Conservation (phyloP, 2,329 filamentous ascomycete species). For the Verruconis gallopava region DNA sequence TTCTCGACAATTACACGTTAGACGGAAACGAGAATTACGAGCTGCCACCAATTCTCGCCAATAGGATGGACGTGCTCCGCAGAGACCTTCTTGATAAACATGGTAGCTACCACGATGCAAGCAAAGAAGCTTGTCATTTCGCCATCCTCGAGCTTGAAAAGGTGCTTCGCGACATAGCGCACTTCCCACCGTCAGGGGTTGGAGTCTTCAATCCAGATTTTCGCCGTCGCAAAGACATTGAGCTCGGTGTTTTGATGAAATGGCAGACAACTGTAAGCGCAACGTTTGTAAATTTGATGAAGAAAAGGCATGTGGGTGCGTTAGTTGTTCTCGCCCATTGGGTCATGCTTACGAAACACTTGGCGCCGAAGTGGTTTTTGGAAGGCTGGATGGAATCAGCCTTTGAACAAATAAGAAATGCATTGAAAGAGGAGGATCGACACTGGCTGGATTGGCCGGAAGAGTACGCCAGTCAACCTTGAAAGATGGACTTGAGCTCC, state of each 20-base stretch:
- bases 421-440: not conserved
- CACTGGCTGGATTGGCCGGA: slow-evolving; percentile 5
- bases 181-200: not conserved
- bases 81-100: not conserved
- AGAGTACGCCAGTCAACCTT: no score
- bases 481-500: no score
- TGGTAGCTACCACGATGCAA: not conserved
- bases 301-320: slow-evolving; percentile 2
- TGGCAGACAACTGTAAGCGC: slow-evolving; percentile 1
- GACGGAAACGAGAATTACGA: not conserved
- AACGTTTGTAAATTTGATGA: not conserved
- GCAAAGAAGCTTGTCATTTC: not conserved
- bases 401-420: not conserved
- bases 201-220: not conserved
- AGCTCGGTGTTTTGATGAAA: slow-evolving; percentile 2
- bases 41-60: not conserved
- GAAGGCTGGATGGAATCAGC: slow-evolving; percentile 3
- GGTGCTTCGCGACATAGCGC: not conserved
- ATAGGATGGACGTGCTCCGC: not conserved
- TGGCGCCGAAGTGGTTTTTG: slow-evolving; percentile 3
- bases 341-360: not conserved
- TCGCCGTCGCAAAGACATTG: not conserved
- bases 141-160: not conserved
- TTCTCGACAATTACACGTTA: not conserved
- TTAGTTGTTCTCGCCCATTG: slow-evolving; percentile 4